Evolutionary conservation across 176 grass and related monocot species (phyloP).

Genomic region (Bromus sterilis): DNA sequence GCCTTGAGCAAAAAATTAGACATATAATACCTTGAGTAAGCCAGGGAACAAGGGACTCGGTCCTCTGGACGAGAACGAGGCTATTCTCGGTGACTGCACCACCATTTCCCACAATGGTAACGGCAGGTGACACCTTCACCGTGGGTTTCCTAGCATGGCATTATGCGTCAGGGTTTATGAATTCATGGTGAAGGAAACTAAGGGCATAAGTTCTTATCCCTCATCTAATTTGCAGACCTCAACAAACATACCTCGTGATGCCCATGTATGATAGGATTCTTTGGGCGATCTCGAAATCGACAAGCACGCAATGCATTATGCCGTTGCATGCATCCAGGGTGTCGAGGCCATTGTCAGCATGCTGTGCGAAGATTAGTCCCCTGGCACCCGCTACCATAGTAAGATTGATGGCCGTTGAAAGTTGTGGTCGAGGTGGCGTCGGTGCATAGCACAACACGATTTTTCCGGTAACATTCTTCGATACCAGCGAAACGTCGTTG

Average conservation of each 20-base stretch:
- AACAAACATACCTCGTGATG: not conserved
- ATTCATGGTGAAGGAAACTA: too few relatives aligned
- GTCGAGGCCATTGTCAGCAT: not conserved
- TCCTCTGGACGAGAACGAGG: constrained; percentile 1
- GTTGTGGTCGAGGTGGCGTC: not conserved
- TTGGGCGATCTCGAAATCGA: not conserved
- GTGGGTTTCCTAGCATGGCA: not conserved
- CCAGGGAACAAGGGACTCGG: not conserved
- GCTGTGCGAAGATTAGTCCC: constrained; percentile 15
- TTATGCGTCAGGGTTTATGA: too few relatives aligned
- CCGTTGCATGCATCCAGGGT: rapidly evolving
- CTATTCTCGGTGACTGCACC: not conserved
- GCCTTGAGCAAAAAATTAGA: too few relatives aligned
- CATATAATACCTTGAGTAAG: constrained; percentile 21
- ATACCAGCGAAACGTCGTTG: too few relatives aligned
- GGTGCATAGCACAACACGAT: constrained; percentile 20
- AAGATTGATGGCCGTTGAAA: rapidly evolving
- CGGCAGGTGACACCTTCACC: not conserved
- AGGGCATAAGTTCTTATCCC: too few relatives aligned
- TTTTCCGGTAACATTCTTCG: not conserved
- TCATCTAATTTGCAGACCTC: too few relatives aligned
- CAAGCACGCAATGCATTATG: not conserved
- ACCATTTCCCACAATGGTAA: not conserved
- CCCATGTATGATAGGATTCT: not conserved
- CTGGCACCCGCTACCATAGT: not conserved